These are phyloP conservation scores for Lathyrus sativus DNA, from an alignment of 306 rosid species.

Conservation along the genomic window DNA sequence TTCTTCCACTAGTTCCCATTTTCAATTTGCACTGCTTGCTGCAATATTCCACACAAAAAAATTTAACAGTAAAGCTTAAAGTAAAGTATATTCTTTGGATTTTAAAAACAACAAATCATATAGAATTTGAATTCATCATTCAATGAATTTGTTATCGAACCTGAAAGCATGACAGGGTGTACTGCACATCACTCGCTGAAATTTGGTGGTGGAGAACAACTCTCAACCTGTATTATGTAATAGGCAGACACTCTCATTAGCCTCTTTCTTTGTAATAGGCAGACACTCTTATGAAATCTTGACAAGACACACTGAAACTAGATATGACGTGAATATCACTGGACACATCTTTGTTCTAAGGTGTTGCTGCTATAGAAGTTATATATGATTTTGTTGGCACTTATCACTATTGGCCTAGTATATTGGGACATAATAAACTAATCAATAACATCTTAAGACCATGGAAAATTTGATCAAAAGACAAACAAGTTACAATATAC, in stretches of 20 bases:
- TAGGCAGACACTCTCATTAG: constrained; percentile 5
- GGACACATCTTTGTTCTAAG: no score
- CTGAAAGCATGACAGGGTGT: constrained; percentile 84
- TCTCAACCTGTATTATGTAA: constrained; percentile 74
- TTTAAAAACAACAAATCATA: constrained; percentile 16
- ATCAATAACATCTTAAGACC: no score
- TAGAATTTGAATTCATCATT: constrained; percentile 19
- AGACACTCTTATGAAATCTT: no score
- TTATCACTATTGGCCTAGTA: no score
- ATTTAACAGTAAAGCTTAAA: not conserved
- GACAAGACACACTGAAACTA: no score
- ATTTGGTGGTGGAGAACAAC: constrained; percentile 87
- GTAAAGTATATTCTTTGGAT: not conserved
- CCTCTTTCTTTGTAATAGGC: constrained; percentile 25
- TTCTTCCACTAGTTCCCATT: constrained; percentile 51
- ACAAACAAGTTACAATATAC: no score
- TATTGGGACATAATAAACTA: no score
- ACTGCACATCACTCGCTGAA: constrained; percentile 67
- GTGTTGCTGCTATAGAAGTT: no score
- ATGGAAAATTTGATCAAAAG: no score
- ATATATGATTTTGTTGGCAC: no score
- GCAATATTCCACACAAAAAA: constrained; percentile 40
- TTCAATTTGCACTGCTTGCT: constrained; percentile 57
- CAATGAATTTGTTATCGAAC: constrained; percentile 36
- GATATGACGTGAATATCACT: no score